Base-by-base conservation (phyloP, 2,329 filamentous ascomycete genomes). In the Ophiostoma sp. region DNA sequence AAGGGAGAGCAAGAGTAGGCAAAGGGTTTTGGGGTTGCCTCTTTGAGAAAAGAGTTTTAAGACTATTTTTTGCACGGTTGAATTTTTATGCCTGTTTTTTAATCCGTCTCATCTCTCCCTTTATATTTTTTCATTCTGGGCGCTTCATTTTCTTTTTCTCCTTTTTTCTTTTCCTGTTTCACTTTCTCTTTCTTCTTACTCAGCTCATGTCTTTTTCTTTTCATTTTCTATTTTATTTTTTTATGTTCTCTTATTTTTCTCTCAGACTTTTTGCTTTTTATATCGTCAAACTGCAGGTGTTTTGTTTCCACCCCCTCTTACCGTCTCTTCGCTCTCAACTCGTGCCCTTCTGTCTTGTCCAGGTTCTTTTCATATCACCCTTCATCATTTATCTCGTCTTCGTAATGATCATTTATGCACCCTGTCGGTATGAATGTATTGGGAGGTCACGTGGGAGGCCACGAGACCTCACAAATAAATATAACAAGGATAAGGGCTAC, bases 21-120 rank as follows among this genome's bases (percentile, higher is more conserved):
- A 55, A 69, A 31, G 33, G 31, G 50, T 31, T 52, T 52, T 61
- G 9, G 39, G 42, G 63, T 33, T 33, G 19, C 63, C 39, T 31
- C 39, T 66, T 45, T 45, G n/a, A 31, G 39, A 66, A 45, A 69
- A 69, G 45, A 69, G 45, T 15, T 22, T 25, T 17, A 48, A 48
- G 45, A 52, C 28, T 69, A 52, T 71, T 71, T 61, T 80, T 66
- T 66, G 63, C 36, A 66, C 19, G 63, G 63, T 66, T 39, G 25
- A 55, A 39, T 81, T 79, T 82, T 81, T 79, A 80, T 80, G 79
- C 77, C 79, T 80, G 77, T 57, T 39, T 68, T 52, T 42, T 61
- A 63, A 33, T 45, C 45, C 50, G 57, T 82, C 61, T 63, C 39
- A 28, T 19, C 50, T 61, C 36, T 71, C 12, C 22, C 25, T 9